These are phyloP conservation scores for Chrysanthemum lavandulifolium DNA, from an alignment of 129 eudicot genomes.

Conservation along the genomic window DNA sequence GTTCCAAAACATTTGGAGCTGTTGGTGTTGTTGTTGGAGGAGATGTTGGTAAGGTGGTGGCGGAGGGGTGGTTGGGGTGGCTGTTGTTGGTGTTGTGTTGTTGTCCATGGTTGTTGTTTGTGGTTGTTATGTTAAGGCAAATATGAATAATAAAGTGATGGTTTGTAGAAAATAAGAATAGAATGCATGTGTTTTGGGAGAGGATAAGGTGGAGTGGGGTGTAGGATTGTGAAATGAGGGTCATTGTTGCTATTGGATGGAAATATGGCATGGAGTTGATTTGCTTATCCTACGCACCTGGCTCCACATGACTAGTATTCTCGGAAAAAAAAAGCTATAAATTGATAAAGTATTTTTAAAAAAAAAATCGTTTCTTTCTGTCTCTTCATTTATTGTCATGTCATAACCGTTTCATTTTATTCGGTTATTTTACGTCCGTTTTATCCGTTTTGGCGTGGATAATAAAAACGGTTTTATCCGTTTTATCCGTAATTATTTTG, in stretches of 20 bases:
- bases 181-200: constrained; percentile 12
- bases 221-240: constrained; percentile 14
- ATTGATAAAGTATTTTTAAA: too few relatives aligned
- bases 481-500: too few relatives aligned
- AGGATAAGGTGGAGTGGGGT: constrained; percentile 42
- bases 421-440: too few relatives aligned
- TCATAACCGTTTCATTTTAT: too few relatives aligned
- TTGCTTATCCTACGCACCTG: constrained; percentile 29
- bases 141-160: not conserved
- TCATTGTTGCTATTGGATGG: constrained; percentile 22
- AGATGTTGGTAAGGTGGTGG: constrained; percentile 65
- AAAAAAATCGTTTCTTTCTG: too few relatives aligned
- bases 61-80: constrained; percentile 30
- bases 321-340: too few relatives aligned
- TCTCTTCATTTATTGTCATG: too few relatives aligned
- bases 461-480: too few relatives aligned
- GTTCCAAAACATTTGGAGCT: constrained; percentile 83
- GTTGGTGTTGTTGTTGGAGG: constrained; percentile 83
- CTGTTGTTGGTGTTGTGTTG: constrained; percentile 32
- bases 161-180: constrained; percentile 9
- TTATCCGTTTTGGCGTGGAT: too few relatives aligned
- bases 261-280: constrained; percentile 3
- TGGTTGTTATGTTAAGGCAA: not conserved
- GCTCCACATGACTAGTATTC: too few relatives aligned
- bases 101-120: constrained; percentile 26